Evolutionary conservation across 1,139 yeast genomes (phyloP).

Genomic region (Geotrichum australiense): DNA sequence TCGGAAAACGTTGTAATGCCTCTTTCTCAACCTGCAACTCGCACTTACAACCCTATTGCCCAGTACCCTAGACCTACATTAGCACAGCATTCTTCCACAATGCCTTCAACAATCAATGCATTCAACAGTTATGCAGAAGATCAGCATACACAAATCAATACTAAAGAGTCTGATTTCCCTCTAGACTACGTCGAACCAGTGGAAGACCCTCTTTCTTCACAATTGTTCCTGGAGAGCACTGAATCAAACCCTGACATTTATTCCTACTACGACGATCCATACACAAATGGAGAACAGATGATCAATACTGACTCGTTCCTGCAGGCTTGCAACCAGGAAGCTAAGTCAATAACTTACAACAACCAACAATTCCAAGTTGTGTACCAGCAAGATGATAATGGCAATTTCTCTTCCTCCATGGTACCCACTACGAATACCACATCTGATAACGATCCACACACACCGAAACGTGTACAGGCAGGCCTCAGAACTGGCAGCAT

Average conservation of each 20-base stretch:
- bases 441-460: not conserved
- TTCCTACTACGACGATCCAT: not conserved
- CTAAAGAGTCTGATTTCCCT: slow-evolving; percentile 27
- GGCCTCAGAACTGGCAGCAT: no score
- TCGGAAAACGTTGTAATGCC: slow-evolving; percentile 1
- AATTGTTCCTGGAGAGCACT: slow-evolving; percentile 5
- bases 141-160: slow-evolving; percentile 2
- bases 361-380: slow-evolving; percentile 16
- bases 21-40: slow-evolving; percentile 2
- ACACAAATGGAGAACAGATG: slow-evolving; percentile 1
- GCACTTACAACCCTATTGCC: not conserved
- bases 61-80: not conserved
- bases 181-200: slow-evolving; percentile 25
- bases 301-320: not conserved
- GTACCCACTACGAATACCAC: slow-evolving; percentile 8
- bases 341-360: slow-evolving; percentile 12
- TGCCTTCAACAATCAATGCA: no score
- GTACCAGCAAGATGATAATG: slow-evolving; percentile 16
- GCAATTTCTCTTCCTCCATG: slow-evolving; percentile 11
- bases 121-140: slow-evolving; percentile 8
- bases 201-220: slow-evolving; percentile 1
- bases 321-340: not conserved
- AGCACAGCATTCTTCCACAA: not conserved
- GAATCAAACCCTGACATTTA: slow-evolving; percentile 4
- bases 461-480: no score